Evolutionary conservation across 2,329 filamentous ascomycete genomes (phyloP).

Genomic region (Myriosclerotinia scirpicola): DNA sequence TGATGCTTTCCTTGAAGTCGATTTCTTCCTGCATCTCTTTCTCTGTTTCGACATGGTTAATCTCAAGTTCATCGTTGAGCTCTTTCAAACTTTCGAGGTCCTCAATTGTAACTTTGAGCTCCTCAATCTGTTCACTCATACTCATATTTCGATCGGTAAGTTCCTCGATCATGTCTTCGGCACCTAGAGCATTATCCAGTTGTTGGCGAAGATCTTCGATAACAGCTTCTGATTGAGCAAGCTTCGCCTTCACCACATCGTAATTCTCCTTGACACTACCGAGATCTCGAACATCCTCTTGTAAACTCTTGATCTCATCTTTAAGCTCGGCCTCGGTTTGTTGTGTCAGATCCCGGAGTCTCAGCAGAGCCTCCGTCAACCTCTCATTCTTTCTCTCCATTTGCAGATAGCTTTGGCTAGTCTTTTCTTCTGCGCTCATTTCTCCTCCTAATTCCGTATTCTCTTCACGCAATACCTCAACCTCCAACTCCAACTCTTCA

Average conservation of each 20-base stretch:
- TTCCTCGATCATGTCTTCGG: slow-evolving; percentile 92
- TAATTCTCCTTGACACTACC: slow-evolving; percentile 67
- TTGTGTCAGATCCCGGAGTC: slow-evolving; percentile 82
- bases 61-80: slow-evolving; percentile 89
- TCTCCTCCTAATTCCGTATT: slow-evolving; percentile 80
- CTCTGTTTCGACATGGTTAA: slow-evolving; percentile 88
- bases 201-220: slow-evolving; percentile 88
- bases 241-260: slow-evolving; percentile 67
- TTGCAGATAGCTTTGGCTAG: slow-evolving; percentile 84
- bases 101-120: slow-evolving; percentile 77
- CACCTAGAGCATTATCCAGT: slow-evolving; percentile 81
- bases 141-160: slow-evolving; percentile 84
- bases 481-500: slow-evolving; percentile 84
- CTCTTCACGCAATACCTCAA: slow-evolving; percentile 84
- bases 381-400: slow-evolving; percentile 90
- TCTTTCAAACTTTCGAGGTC: slow-evolving; percentile 89
- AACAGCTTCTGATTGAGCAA: slow-evolving; percentile 69
- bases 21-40: slow-evolving; percentile 94
- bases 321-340: slow-evolving; percentile 79
- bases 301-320: slow-evolving; percentile 70
- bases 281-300: slow-evolving; percentile 71
- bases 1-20: slow-evolving; percentile 80
- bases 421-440: slow-evolving; percentile 84
- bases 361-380: slow-evolving; percentile 78
- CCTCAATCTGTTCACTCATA: slow-evolving; percentile 78